Percentiles rank a stretch among this genome's conserved stretches.
Evolutionary conservation across 148 eudicot species (phyloP).

Genomic region (Agrostemma githago): DNA sequence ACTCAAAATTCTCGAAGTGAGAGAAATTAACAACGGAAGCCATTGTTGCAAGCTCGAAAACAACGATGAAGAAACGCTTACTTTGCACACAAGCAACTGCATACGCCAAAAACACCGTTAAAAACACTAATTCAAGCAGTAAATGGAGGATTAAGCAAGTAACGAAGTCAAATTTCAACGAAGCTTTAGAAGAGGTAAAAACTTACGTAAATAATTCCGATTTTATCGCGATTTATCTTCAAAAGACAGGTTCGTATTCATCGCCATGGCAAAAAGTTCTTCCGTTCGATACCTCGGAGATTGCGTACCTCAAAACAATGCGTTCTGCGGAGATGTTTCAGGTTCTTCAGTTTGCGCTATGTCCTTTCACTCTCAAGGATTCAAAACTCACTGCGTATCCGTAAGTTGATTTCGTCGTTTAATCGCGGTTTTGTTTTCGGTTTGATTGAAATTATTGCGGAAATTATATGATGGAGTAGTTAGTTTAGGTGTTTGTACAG

Average conservation of each 20-base stretch:
- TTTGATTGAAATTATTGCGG: not conserved
- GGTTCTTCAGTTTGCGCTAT: conserved; percentile 78
- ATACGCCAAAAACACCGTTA: conserved; percentile 7
- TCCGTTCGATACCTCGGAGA: conserved; percentile 61
- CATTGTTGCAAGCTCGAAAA: conserved; percentile 10
- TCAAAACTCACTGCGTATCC: conserved; percentile 72
- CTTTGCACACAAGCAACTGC: conserved; percentile 26
- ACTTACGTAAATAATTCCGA: conserved; percentile 43
- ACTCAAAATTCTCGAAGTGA: not conserved
- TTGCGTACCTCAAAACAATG: conserved; percentile 66
- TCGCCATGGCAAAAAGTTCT: conserved; percentile 70
- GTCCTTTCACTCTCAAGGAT: conserved; percentile 62
- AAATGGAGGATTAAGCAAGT: conserved; percentile 73
- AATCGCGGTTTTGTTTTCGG: not conserved
- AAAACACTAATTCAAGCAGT: conserved; percentile 6
- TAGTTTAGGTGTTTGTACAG: not conserved
- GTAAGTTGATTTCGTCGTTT: conserved; percentile 31
- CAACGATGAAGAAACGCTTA: conserved; percentile 32
- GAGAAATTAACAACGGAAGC: conserved; percentile 12
- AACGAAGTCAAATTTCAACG: conserved; percentile 58
- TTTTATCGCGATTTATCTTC: conserved; percentile 63
- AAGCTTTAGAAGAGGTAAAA: conserved; percentile 41
- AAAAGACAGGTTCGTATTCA: conserved; percentile 71
- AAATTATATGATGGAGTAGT: not conserved
- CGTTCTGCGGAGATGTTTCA: conserved; percentile 68